phyloP scores from a whole-genome alignment of 768 basidiomycete genomes.

The Trametes meyenii region DNA sequence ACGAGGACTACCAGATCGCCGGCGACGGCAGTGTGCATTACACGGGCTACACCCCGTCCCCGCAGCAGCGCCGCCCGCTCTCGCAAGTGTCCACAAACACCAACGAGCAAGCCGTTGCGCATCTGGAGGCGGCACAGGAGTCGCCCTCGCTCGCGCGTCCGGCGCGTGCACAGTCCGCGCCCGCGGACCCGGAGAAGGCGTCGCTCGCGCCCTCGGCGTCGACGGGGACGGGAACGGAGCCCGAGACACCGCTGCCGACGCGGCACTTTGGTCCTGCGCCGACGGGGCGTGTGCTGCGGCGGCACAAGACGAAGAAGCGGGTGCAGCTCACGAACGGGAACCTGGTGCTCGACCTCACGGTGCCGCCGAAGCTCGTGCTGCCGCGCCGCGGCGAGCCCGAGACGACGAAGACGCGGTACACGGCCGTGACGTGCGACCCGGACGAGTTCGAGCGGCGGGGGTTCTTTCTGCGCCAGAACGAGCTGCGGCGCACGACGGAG shows the following conservation, averaged over 20 bases:
- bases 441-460: conserved; percentile 86
- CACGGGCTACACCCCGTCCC: conserved; percentile 36
- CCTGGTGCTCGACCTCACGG: conserved; percentile 79
- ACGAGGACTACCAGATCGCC: conserved; percentile 68
- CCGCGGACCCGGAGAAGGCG: conserved; percentile 24
- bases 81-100: conserved; percentile 13
- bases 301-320: conserved; percentile 75
- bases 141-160: conserved; percentile 3
- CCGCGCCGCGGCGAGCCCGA: conserved; percentile 72
- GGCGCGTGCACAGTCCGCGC: conserved; percentile 16
- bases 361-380: conserved; percentile 83
- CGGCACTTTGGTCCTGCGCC: conserved; percentile 91
- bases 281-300: conserved; percentile 70
- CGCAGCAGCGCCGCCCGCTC: conserved; percentile 17
- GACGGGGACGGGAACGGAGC: conserved; percentile 16
- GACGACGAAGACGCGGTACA: conserved; percentile 75
- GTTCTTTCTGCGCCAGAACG: conserved; percentile 84
- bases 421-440: conserved; percentile 92
- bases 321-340: conserved; percentile 88
- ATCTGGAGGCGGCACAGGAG: conserved; percentile 11
- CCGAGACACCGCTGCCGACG: conserved; percentile 54
- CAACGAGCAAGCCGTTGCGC: neutral
- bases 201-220: conserved; percentile 18
- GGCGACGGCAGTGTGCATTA: conserved; percentile 60
- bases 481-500: conserved; percentile 80